Conservation (phyloP, 345 rosid species). For the Aegle marmelos region DNA sequence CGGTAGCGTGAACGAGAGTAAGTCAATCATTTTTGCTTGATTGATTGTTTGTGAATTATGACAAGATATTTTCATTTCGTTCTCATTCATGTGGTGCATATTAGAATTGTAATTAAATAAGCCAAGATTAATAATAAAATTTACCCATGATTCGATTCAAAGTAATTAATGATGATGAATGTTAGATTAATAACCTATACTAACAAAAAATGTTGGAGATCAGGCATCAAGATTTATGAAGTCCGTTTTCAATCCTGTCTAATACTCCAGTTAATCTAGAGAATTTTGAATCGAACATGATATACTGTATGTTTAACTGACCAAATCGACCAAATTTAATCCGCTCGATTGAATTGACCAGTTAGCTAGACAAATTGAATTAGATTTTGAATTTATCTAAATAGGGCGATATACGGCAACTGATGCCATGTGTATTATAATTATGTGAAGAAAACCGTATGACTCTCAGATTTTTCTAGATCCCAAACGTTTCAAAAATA, state of each 20-base stretch:
- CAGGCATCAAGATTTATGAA: neutral
- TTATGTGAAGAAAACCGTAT: too few species aligned
- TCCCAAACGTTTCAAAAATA: too few species aligned
- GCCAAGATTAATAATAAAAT: too few species aligned
- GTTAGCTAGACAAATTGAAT: too few species aligned
- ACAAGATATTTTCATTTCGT: neutral
- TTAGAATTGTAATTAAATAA: neutral
- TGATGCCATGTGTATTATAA: too few species aligned
- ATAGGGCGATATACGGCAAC: too few species aligned
- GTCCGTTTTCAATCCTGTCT: neutral
- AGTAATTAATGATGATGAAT: neutral
- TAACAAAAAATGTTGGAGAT: neutral
- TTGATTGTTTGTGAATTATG: neutral
- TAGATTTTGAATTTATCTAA: too few species aligned
- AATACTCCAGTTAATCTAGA: neutral
- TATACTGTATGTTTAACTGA: too few species aligned
- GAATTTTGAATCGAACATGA: neutral
- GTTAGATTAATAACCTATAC: neutral
- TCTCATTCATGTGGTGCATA: neutral
- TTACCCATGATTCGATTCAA: neutral
- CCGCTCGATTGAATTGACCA: too few species aligned
- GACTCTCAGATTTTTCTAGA: too few species aligned
- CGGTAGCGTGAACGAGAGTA: constrained; percentile 15
- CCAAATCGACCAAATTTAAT: too few species aligned
- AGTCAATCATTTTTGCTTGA: constrained; percentile 10